phyloP scores from a whole-genome alignment of 768 basidiomycete genomes.

The Sporobolomyces roseus region DNA sequence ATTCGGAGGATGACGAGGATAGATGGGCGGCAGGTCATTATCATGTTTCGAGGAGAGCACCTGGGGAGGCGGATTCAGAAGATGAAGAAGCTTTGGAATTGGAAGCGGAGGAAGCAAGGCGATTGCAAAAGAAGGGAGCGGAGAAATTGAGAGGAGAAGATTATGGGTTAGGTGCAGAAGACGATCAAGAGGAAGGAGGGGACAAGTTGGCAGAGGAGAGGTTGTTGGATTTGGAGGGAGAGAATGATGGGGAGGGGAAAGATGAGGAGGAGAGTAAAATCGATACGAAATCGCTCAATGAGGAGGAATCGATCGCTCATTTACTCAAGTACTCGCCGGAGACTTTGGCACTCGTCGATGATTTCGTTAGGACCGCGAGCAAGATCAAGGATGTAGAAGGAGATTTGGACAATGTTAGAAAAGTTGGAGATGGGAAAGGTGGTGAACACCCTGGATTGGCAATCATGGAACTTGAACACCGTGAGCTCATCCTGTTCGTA shows the following conservation, averaged over 20 bases:
- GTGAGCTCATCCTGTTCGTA: constrained; percentile 55
- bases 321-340: constrained; percentile 42
- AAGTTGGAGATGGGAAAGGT: constrained; percentile 52
- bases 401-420: constrained; percentile 24
- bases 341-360: constrained; percentile 44
- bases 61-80: constrained; percentile 38
- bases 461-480: constrained; percentile 80
- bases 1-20: constrained; percentile 34
- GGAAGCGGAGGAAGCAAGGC: constrained; percentile 41
- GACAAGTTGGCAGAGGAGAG: neutral
- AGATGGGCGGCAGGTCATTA: constrained; percentile 37
- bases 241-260: neutral
- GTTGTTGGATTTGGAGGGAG: constrained; percentile 6
- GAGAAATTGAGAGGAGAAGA: constrained; percentile 32
- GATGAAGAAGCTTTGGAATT: constrained; percentile 42
- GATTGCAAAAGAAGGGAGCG: constrained; percentile 39
- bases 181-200: constrained; percentile 3
- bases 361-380: constrained; percentile 36
- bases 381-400: constrained; percentile 34
- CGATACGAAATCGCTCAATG: constrained; percentile 15
- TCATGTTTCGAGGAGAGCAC: constrained; percentile 34
- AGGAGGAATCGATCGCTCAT: constrained; percentile 42
- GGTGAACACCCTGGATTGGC: constrained; percentile 62
- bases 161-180: constrained; percentile 28
- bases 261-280: constrained; percentile 11